A percentile compares a stretch with the other conserved stretches of the same genome.
Evolutionary conservation across 2,329 filamentous ascomycete species (phyloP).

Genomic region (Exophiala spinifera): DNA sequence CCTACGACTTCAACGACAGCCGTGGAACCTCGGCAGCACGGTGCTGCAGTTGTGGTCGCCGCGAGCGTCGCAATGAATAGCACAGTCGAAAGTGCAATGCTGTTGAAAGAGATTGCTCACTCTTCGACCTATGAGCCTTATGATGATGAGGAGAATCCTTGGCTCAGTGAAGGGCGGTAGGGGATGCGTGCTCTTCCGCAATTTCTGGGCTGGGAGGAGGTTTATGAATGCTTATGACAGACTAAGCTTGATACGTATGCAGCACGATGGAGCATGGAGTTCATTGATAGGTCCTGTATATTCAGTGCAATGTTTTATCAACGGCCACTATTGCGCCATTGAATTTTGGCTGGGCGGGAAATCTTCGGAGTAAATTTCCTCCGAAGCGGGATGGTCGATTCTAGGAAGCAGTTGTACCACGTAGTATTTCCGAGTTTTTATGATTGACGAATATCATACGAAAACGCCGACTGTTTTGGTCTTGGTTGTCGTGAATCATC

Average conservation of each 20-base stretch:
- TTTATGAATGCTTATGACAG: too few relatives aligned
- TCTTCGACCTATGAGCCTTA: background rate
- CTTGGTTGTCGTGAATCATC: too few relatives aligned
- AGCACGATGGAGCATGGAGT: background rate
- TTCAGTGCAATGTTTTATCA: background rate
- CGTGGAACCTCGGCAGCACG: background rate
- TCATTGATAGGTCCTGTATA: background rate
- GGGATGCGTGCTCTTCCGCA: background rate
- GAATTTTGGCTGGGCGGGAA: background rate
- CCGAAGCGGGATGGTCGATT: slow-evolving; percentile 1
- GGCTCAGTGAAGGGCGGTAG: background rate
- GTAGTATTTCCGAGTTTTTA: too few relatives aligned
- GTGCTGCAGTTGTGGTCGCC: slow-evolving; percentile 8
- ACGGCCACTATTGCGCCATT: background rate
- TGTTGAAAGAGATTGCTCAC: background rate
- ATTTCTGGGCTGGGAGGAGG: too few relatives aligned
- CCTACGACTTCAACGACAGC: background rate
- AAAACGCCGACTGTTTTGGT: too few relatives aligned
- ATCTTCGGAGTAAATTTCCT: slow-evolving; percentile 10
- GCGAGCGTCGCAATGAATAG: background rate
- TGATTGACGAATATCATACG: too few relatives aligned
- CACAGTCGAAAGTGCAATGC: background rate
- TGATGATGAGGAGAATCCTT: slow-evolving; percentile 11
- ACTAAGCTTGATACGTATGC: too few relatives aligned
- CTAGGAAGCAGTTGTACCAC: background rate